Evolutionary conservation across 2,329 filamentous ascomycete genomes (phyloP).

Genomic region (Fusarium metavorans): DNA sequence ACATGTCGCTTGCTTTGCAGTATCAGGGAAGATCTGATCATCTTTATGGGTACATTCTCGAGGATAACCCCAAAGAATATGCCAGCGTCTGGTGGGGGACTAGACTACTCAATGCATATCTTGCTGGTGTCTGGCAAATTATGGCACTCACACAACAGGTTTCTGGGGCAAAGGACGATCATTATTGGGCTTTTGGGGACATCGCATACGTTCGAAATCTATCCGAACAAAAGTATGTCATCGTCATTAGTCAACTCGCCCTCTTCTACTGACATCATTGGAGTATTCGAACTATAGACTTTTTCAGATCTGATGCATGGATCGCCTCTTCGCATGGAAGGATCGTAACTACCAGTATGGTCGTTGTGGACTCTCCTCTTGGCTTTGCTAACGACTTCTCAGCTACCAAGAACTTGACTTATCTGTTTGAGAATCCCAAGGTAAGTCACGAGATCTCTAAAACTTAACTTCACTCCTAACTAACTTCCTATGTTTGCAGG

Average conservation of each 20-base stretch:
- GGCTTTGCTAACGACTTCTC: background rate
- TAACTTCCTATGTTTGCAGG: too few species aligned
- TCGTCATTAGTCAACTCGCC: too few species aligned
- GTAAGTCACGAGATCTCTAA: background rate
- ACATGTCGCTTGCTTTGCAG: conserved; percentile 18
- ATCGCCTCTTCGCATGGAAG: conserved; percentile 4
- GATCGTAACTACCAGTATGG: background rate
- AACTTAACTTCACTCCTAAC: background rate
- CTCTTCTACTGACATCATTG: background rate
- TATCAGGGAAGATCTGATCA: conserved; percentile 9
- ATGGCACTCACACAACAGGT: conserved; percentile 18
- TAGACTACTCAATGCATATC: conserved; percentile 21
- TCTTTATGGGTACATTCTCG: conserved; percentile 18
- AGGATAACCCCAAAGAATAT: conserved; percentile 14
- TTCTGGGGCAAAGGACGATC: background rate
- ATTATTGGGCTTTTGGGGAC: conserved; percentile 10
- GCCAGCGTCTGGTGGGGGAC: conserved; percentile 33
- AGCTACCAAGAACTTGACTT: background rate
- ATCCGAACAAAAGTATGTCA: background rate
- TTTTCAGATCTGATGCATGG: conserved; percentile 9
- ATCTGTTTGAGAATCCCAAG: background rate
- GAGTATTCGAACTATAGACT: conserved; percentile 5
- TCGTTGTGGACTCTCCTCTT: background rate
- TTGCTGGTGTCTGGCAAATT: background rate
- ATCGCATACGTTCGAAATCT: conserved; percentile 4